phyloP scores from a whole-genome alignment of 2,329 filamentous ascomycete genomes.

The Ceratocystiopsis sp. region DNA sequence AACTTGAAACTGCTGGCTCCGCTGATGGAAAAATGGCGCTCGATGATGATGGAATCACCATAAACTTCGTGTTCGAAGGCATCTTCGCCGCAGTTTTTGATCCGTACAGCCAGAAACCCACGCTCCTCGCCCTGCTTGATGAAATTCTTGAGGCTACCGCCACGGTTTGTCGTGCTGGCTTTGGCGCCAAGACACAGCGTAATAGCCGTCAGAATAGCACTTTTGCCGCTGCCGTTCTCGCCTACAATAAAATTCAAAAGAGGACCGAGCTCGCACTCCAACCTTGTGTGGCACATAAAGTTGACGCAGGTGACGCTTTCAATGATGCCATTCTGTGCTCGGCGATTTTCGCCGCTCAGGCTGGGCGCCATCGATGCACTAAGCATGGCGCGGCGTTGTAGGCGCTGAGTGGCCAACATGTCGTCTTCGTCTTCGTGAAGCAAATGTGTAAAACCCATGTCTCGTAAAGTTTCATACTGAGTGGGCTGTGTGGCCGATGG shows the following conservation, averaged over 20 bases:
- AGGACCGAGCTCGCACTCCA: constrained; percentile 74
- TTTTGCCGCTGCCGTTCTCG: constrained; percentile 95
- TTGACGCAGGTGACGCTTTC: constrained; percentile 76
- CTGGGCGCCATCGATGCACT: constrained; percentile 8
- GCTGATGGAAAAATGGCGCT: constrained; percentile 64
- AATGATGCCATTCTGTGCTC: constrained; percentile 72
- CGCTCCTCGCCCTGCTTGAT: constrained; percentile 78
- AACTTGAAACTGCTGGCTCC: constrained; percentile 75
- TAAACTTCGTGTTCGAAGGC: constrained; percentile 73
- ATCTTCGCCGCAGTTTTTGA: constrained; percentile 78
- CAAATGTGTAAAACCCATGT: constrained; percentile 41
- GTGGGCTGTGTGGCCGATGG: constrained; percentile 42
- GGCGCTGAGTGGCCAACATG: constrained; percentile 44
- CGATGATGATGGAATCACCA: constrained; percentile 74
- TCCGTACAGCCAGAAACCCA: constrained; percentile 59
- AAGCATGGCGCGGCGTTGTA: constrained; percentile 26
- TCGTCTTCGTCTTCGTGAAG: constrained; percentile 41
- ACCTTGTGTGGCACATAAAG: constrained; percentile 86
- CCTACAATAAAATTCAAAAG: constrained; percentile 97
- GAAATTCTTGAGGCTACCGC: constrained; percentile 69
- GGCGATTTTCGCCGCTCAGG: constrained; percentile 44
- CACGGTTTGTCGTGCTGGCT: constrained; percentile 81
- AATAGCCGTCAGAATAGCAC: constrained; percentile 81
- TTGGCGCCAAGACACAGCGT: constrained; percentile 92
- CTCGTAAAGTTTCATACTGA: constrained; percentile 45